phyloP scores from a whole-genome alignment of 345 rosid genomes.

The Aegle marmelos region DNA sequence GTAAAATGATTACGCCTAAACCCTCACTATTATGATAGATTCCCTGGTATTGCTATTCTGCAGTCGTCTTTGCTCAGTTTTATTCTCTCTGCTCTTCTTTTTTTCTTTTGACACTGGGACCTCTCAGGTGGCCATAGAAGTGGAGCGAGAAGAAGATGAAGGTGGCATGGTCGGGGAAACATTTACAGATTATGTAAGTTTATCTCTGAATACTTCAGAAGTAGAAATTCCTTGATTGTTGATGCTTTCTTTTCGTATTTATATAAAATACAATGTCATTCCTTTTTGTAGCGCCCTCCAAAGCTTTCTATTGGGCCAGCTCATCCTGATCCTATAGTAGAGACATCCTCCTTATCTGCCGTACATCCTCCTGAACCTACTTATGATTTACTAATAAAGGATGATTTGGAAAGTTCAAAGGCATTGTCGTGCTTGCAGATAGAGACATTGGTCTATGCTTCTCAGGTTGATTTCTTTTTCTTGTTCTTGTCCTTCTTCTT shows the following conservation, averaged over 20 bases:
- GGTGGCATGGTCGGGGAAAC: conserved; percentile 94
- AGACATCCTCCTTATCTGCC: conserved; percentile 94
- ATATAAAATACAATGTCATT: conserved; percentile 1
- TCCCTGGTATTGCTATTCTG: neutral
- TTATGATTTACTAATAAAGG: conserved; percentile 69
- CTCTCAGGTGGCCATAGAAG: conserved; percentile 89
- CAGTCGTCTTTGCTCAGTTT: neutral
- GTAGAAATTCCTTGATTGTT: neutral
- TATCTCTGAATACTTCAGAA: conserved; percentile 13
- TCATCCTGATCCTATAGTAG: conserved; percentile 97
- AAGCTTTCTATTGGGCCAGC: conserved; percentile 89
- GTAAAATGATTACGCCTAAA: neutral
- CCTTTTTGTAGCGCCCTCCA: conserved; percentile 66
- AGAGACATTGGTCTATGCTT: conserved; percentile 96
- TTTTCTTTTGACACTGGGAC: conserved; percentile 21
- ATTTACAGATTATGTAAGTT: conserved; percentile 90
- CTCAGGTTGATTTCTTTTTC: conserved; percentile 62
- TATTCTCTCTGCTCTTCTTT: conserved; percentile 1
- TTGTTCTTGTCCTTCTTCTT: no score
- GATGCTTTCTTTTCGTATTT: neutral
- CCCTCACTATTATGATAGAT: neutral
- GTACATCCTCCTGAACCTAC: conserved; percentile 96
- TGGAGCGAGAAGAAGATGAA: conserved; percentile 98
- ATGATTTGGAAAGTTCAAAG: conserved; percentile 65
- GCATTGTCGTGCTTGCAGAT: conserved; percentile 97